Conservation (phyloP, 495 filamentous ascomycete genomes). For the Penicillium maclennaniae region DNA sequence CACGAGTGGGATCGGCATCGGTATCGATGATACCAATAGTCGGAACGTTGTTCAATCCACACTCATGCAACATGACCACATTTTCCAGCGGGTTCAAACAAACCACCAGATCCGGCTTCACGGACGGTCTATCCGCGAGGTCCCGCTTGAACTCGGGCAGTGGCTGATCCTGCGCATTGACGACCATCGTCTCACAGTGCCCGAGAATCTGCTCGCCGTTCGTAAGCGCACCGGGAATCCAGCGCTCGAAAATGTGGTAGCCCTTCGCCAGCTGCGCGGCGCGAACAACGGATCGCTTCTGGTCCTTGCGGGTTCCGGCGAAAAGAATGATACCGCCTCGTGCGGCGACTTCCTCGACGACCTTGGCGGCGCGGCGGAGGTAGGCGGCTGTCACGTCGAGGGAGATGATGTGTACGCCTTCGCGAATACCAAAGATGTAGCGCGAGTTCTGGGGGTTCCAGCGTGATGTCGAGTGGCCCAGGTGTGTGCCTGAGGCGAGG, state of each 20-base stretch:
- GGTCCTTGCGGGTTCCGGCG: conserved; percentile 78
- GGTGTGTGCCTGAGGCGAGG: conserved; percentile 84
- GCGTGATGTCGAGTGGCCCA: conserved; percentile 85
- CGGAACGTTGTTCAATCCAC: conserved; percentile 78
- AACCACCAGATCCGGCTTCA: conserved; percentile 89
- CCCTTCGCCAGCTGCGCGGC: conserved; percentile 73
- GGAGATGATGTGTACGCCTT: conserved; percentile 90
- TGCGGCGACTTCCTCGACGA: conserved; percentile 82
- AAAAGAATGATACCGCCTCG: conserved; percentile 85
- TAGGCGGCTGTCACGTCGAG: conserved; percentile 83
- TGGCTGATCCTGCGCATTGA: conserved; percentile 66
- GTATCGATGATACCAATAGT: conserved; percentile 96
- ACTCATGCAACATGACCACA: conserved; percentile 83
- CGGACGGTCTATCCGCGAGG: conserved; percentile 53
- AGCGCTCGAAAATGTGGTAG: conserved; percentile 90
- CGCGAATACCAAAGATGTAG: conserved; percentile 90
- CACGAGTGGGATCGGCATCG: conserved; percentile 84
- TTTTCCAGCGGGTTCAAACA: conserved; percentile 93
- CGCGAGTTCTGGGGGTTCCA: conserved; percentile 95
- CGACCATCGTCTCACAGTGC: conserved; percentile 59
- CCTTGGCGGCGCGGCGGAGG: conserved; percentile 81
- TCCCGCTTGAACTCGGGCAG: conserved; percentile 61
- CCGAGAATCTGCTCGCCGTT: conserved; percentile 86
- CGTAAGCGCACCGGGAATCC: conserved; percentile 89
- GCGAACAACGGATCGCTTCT: conserved; percentile 70